Base-by-base conservation (phyloP, 1,284 basidiomycete species). In the Violaceomyces palustris region DNA sequence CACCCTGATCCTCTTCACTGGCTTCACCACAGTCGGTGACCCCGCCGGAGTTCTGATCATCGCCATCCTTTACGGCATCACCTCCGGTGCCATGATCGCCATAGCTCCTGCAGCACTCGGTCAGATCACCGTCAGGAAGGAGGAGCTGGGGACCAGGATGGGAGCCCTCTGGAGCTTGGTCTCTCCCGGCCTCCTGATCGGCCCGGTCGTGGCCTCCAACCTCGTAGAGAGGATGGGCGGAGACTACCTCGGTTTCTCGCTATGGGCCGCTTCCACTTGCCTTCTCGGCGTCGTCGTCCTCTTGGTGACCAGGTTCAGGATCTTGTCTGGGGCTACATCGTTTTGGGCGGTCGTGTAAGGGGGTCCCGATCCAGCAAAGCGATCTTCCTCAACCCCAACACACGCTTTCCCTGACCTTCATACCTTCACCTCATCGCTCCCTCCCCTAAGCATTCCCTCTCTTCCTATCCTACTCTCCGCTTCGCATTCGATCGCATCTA, bases 121-220 rank as follows among this genome's bases (percentile, higher is more conserved):
- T 0, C 56, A 59, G 36, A 49, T 59, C 41, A 47, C 44, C 19
- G 29, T 23, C 0, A 39, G 35, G 19, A 17, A 21, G 17, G 36
- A 53, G 6, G 36, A 53, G 6, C 41, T 47, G 6, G 56, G 56
- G 0, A 47, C 56, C 3, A 39, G 34, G 15, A 17, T 59, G 6
- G 56, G 56, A 1, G 33, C 50, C 39, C 49, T 45, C 37, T 59
- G 56, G 56, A 50, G 42, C 2, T n/a, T 45, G 7, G 56, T 48
- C 21, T 50, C 56, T 6, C 56, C 56, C 3, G 56, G 56, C 12
- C 35, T 44, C 1, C 27, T 59, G 22, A 47, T 59, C 4, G 56
- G 56, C 6, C 56, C 56, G 4, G 56, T 59, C 17, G 46, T 59
- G 12, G 42, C 47, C 8, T 47, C 56, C 1, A 28, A 44, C 10